These are phyloP conservation scores for Heracleum sosnowskyi DNA, from an alignment of 129 eudicot species.

Conservation along the genomic window DNA sequence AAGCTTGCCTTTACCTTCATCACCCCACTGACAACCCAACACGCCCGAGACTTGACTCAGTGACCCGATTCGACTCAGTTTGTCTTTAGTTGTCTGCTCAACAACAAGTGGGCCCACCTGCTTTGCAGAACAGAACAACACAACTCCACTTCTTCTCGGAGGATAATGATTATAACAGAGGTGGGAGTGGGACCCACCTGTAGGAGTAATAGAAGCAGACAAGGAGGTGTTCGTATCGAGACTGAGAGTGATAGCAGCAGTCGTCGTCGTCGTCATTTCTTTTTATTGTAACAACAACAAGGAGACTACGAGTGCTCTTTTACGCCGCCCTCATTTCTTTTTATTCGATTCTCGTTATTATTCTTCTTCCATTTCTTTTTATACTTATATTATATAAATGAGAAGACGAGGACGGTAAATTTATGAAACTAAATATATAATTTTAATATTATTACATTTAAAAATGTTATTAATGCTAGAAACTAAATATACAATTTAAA, in stretches of 20 bases:
- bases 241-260: conserved; percentile 9
- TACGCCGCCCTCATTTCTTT: neutral
- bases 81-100: conserved; percentile 23
- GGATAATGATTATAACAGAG: neutral
- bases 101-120: conserved; percentile 9
- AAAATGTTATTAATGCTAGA: too few species aligned
- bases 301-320: neutral
- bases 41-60: conserved; percentile 87
- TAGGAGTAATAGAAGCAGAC: neutral
- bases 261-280: neutral
- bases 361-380: too few species aligned
- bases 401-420: too few species aligned
- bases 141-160: neutral
- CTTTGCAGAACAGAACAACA: neutral
- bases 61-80: conserved; percentile 48
- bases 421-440: too few species aligned
- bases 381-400: too few species aligned
- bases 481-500: too few species aligned
- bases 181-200: conserved; percentile 4
- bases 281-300: too few species aligned
- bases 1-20: conserved; percentile 97
- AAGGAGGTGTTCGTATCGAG: conserved; percentile 27
- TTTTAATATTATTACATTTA: too few species aligned
- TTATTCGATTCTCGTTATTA: neutral
- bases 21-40: conserved; percentile 97